Conservation (phyloP, 345 rosid genomes). For the Brassica cretica region DNA sequence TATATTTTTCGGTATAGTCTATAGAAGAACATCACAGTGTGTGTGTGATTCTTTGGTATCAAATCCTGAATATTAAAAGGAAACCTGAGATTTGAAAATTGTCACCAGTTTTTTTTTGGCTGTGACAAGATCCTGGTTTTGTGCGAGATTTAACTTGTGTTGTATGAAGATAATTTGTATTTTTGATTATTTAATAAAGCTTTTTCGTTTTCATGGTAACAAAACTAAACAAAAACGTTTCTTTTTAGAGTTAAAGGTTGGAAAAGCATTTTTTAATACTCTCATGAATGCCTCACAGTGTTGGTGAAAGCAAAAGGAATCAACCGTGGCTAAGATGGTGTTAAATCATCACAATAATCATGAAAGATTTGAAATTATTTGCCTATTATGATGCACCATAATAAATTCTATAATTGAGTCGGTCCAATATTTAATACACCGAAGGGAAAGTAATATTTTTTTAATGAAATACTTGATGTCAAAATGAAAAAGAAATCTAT, state of each 20-base stretch:
- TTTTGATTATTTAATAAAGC: neutral
- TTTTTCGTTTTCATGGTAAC: constrained; percentile 6
- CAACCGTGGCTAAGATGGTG: neutral
- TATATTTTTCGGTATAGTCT: constrained; percentile 18
- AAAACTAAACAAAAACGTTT: neutral
- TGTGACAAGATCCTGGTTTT: constrained; percentile 43
- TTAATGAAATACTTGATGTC: neutral
- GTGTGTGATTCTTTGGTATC: constrained; percentile 27
- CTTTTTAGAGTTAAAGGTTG: neutral
- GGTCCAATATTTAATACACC: constrained; percentile 31
- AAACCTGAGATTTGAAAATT: constrained; percentile 32
- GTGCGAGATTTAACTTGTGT: constrained; percentile 37
- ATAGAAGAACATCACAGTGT: constrained; percentile 25
- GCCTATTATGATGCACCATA: constrained; percentile 28
- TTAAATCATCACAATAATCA: constrained; percentile 37
- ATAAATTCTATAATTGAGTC: constrained; percentile 35
- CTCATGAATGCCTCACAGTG: constrained; percentile 10
- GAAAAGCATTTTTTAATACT: neutral
- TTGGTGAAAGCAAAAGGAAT: constrained; percentile 5
- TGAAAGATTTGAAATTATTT: constrained; percentile 37
- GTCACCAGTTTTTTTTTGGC: constrained; percentile 32
- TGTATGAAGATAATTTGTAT: constrained; percentile 28
- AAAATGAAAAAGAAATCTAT: neutral
- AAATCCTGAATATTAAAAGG: constrained; percentile 26
- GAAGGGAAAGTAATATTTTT: neutral